phyloP scores from a whole-genome alignment of 2,329 filamentous ascomycete genomes.

The Aspergillus flavus region DNA sequence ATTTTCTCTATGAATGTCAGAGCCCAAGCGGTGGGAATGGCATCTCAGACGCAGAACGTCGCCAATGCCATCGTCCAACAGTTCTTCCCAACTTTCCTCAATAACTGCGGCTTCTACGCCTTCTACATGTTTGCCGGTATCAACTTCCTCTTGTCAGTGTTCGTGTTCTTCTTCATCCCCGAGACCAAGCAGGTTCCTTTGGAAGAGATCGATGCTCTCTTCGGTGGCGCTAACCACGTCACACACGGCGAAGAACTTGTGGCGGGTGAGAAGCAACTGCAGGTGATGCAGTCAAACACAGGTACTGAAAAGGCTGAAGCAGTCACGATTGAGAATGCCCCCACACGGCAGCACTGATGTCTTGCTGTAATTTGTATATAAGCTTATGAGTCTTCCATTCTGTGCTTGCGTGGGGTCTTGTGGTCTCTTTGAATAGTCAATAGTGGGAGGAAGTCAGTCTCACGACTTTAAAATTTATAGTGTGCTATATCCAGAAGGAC shows the following conservation, averaged over 20 bases:
- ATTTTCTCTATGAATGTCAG: conserved; percentile 74
- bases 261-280: conserved; percentile 26
- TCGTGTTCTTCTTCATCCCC: conserved; percentile 56
- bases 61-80: conserved; percentile 70
- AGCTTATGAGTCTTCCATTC: not conserved
- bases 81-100: conserved; percentile 69
- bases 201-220: conserved; percentile 43
- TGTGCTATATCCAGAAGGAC: not conserved
- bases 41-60: conserved; percentile 62
- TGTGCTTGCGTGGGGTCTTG: not conserved
- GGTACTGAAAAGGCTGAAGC: conserved; percentile 16
- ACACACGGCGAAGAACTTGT: conserved; percentile 36
- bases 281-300: conserved; percentile 15
- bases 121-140: conserved; percentile 60
- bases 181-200: conserved; percentile 52
- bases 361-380: not conserved
- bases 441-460: not conserved
- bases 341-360: not conserved
- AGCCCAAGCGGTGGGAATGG: conserved; percentile 71
- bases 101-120: conserved; percentile 59
- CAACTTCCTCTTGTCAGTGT: conserved; percentile 53
- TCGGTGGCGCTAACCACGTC: conserved; percentile 42
- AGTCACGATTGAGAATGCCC: conserved; percentile 27
- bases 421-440: not conserved
- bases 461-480: not conserved